Base-by-base conservation (phyloP, 2,329 filamentous ascomycete species). In the Aspergillus bombycis region DNA sequence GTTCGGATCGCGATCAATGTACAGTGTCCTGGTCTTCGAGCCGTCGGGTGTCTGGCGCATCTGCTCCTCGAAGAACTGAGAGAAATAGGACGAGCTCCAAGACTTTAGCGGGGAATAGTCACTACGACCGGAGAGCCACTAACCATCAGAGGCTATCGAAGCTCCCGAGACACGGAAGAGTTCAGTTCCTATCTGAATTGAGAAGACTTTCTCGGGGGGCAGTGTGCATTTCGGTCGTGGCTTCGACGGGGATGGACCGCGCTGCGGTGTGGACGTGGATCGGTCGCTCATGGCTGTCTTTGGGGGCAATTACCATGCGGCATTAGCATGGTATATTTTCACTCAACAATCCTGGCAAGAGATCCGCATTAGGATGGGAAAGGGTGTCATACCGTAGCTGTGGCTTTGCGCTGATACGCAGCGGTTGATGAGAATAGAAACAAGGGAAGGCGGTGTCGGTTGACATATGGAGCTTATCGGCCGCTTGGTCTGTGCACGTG, bases 51-150 rank as follows among this genome's bases (percentile, higher is more conserved):
- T 89, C 69, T 83, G 80, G 62, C 86, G 85, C 46, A 97, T 79
- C 79, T 97, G 94, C 71, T 92, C 91, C 70, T 89, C 85, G 78
- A 98, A 98, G 81, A 95, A 97, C 70, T 93, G 90, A 23, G 94
- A 96, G 80, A 98, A 97, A 78, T 97, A 97, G 57, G 94, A 97
- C 63, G 94, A 73, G 93, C 94, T 96, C 80, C 83, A 81, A 75
- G 77, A 79, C 74, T 75, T 88, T 78, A 87, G 83, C 60, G 62
- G 62, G 43, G 58, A 34, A 48, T 61, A 32, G 65, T 32, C 57
- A 34, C 6, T 7, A 19, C 10, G 23, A 57, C 7, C 9, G 52
- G 38, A 55, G 57, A 26, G 43, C 32, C 54, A 81, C 86, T 81
- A 78, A 91, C 89, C 88, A 86, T 91, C 89, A 67, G 88, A 91